Conservation (phyloP, 768 basidiomycete species). For the Kwoniella shandongensis region DNA sequence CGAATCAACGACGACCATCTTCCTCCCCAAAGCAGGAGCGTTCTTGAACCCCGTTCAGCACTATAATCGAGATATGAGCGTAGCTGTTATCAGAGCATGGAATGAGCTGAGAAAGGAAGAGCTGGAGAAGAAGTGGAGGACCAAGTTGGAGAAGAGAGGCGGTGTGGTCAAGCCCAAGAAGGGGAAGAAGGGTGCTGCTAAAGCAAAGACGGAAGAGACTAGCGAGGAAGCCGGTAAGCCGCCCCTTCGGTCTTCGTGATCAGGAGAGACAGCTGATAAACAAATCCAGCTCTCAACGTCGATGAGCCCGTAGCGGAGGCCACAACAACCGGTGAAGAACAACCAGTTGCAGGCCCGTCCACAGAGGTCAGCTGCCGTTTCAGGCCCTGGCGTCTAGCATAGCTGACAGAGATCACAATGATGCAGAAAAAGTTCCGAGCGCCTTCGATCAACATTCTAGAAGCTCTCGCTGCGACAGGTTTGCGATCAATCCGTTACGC, state of each 20-base stretch:
- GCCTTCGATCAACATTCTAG: conserved; percentile 74
- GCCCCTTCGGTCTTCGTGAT: background rate
- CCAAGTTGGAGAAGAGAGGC: conserved; percentile 64
- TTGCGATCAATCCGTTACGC: conserved; percentile 95
- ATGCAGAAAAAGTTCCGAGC: conserved; percentile 23
- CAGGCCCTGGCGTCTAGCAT: too few relatives aligned
- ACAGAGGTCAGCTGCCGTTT: conserved; percentile 29
- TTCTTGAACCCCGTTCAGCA: conserved; percentile 98
- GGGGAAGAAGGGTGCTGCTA: conserved; percentile 51
- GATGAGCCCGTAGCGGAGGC: too few relatives aligned
- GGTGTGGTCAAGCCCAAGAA: conserved; percentile 20
- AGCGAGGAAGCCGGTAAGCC: conserved; percentile 43
- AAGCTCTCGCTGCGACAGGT: conserved; percentile 94
- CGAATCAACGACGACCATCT: conserved; percentile 59
- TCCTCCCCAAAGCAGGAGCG: conserved; percentile 71
- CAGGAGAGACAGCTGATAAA: background rate
- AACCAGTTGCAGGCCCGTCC: conserved; percentile 35
- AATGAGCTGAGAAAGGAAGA: conserved; percentile 61
- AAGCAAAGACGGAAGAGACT: conserved; percentile 59
- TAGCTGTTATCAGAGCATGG: conserved; percentile 88
- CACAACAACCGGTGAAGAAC: conserved; percentile 1
- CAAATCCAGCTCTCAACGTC: background rate
- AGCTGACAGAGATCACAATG: too few relatives aligned
- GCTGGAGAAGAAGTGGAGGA: conserved; percentile 29
- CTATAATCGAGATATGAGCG: conserved; percentile 92